Base-by-base conservation (phyloP, 352 stramenopile species). In the Achlya hypogyna region DNA sequence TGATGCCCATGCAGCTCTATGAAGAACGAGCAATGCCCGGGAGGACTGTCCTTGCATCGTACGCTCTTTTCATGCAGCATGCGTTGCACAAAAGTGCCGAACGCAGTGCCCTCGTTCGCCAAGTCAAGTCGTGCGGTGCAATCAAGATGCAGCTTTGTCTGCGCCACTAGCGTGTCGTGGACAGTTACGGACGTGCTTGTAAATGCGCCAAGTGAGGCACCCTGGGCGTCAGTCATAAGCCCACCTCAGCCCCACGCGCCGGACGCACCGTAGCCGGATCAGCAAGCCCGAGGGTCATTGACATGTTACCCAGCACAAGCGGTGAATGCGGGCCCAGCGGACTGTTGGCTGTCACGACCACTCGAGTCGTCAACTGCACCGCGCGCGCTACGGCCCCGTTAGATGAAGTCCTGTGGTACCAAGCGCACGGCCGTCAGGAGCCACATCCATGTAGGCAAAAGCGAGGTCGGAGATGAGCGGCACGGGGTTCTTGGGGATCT, bases 81-180 rank as follows among this genome's bases (percentile, higher is more conserved):
- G 18, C 28, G 25, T 16, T 58, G 45, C n/a, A 67, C 60, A 59
- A 67, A 67, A 29, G 0, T n/a, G 9, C 60, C 60, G 59, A 67
- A 67, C 29, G 60, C n/a, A 10, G 42, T 5, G 34, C 60, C 60
- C 18, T 52, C 34, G 28, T 35, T 6, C 10, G 27, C 22, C 27
- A 67, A 53, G 2, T 4, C 12, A 9, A 67, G 27, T 6, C 8
- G 20, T 5, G 60, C 60, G 10, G 20, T 47, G 38, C 40, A 58
- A 10, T 20, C 22, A 14, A 67, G 20, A 18, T 49, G 51, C 40
- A 67, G 27, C n/a, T 67, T 56, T n/a, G 20, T 58, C 10, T 45
- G 18, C 5, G 27, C 40, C 10, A 29, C 27, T 45, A 67, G 22
- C 12, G 20, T 22, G 51, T 49, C 60, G 12, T 35, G 14, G 8